phyloP scores from a whole-genome alignment of 495 filamentous ascomycete species.

The Usnea hakonensis region DNA sequence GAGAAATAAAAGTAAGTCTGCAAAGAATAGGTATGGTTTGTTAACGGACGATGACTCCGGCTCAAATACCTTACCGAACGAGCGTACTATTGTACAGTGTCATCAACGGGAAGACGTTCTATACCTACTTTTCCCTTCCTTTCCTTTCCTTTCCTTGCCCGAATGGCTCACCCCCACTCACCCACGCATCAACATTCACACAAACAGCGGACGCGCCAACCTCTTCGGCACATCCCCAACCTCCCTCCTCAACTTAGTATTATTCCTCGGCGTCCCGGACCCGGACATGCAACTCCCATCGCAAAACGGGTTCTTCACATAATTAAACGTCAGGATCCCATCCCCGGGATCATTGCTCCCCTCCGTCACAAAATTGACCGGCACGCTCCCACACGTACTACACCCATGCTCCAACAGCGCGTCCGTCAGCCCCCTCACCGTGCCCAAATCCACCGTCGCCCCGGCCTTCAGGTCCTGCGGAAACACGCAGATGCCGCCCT shows the following conservation, averaged over 20 bases:
- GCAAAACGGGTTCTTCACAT: conserved; percentile 23
- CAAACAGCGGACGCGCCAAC: not conserved
- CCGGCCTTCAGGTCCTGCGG: not conserved
- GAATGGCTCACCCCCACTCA: not conserved
- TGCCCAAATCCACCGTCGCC: not conserved
- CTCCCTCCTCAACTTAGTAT: not conserved
- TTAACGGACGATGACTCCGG: no score
- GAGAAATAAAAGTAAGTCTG: no score
- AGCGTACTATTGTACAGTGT: no score
- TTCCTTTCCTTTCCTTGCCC: not conserved
- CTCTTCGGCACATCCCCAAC: not conserved
- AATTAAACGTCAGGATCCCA: conserved; percentile 28
- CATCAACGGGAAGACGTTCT: no score
- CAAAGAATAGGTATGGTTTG: no score
- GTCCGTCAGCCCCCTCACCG: not conserved
- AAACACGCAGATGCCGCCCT: conserved; percentile 17
- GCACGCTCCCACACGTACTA: conserved; percentile 24
- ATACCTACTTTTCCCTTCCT: no score
- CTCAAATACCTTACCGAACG: no score
- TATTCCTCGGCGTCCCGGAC: not conserved
- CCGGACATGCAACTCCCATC: conserved; percentile 12
- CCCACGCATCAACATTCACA: not conserved
- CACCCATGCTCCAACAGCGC: conserved; percentile 17
- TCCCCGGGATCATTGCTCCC: conserved; percentile 21
- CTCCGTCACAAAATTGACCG: conserved; percentile 23